Base-by-base conservation (phyloP, 768 basidiomycete species). In the Mycena albidolilacea region DNA sequence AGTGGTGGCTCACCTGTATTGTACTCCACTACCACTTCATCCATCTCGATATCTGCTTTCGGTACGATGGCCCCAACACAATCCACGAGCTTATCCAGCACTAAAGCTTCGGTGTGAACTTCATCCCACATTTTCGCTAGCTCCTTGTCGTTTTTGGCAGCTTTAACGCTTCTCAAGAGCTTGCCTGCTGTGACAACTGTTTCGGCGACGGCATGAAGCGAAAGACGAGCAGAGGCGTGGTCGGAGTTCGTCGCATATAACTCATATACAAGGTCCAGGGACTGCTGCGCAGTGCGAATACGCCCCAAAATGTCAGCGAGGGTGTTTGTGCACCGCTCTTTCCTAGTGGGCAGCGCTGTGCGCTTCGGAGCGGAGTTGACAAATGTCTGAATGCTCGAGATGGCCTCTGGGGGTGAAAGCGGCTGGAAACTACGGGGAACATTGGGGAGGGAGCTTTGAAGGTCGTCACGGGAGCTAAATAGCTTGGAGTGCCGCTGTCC, bases 161-260 rank as follows among this genome's bases (percentile, higher is more conserved):
- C 72, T 65, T 69, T 60, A 15, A 69, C 15, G 41, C 72, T 73
- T 43, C 57, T 50, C 67, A 69, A 64, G 58, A 70, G 64, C 64
- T 60, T 66, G 68, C 73, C 73, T 19, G 71, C 71, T 1, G 52
- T 52, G 54, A 67, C 37, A 41, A 72, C 71, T 41, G 54, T 72
- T 17, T 67, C 60, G 38, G 65, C 60, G 71, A 66, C 71, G 43
- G 71, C 71, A 44, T 72, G 60, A 52, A 72, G 71, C 44, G 35
- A 35, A 50, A 67, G 59, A 63, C 65, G 71, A 63, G 38, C 50
- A 10, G 65, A 55, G 65, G 38, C 39, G 71, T 72, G 54, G 54
- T 72, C 71, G 59, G 70, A 66, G 55, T 43, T 71, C 17, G 50
- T 58, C 43, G 59, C 65, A 67, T 57, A 62, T 43, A 67, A 39